Base-by-base conservation (phyloP, 2,329 filamentous ascomycete genomes). In the Nothopassalora personata region DNA sequence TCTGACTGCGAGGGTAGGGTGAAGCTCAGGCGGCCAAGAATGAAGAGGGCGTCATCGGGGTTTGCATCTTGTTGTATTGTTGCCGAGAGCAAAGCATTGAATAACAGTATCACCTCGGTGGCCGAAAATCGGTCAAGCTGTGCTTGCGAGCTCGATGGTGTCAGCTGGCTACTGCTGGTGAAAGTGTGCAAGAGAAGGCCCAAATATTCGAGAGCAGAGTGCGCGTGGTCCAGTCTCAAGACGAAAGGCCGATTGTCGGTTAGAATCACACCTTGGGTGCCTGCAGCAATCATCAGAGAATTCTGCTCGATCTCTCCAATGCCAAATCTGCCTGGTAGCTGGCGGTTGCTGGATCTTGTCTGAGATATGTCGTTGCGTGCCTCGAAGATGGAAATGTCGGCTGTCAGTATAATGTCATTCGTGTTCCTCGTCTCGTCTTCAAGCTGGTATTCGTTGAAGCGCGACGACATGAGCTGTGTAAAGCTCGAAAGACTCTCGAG, bases 361-460 rank as follows among this genome's bases (percentile, higher is more conserved):
- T 10, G 4, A 10, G 30, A 30, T 5, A 51, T 11, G 10, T 34
- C 30, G n/a, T 19, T 34, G 10, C 49, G 27, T 34, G 10, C 6
- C 27, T 51, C 79, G 70, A 93, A 88, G 2, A 92, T 79, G 1
- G 85, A 79, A 7, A 92, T 76, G 54, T 86, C 81, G 48, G 81
- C 78, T 1, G 81, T 77, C 4, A 97, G 81, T 60, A 83, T 81
- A 60, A 97, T 89, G 18, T 84, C 85, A 67, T 95, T 94, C 28
- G 84, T 85, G 65, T 94, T 92, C 60, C 94, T 89, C 64, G 96
- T 90, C 74, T 97, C 92, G 55, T 89, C 86, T 43, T 88, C 86
- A 11, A 92, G 84, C 61, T 87, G 83, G 67, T 95, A 97, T 36
- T 83, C 84, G 46, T 82, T 81, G 71, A 96, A 96, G 33, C 82